Conservation (phyloP, 768 basidiomycete genomes). For the Pleurotus platypus region DNA sequence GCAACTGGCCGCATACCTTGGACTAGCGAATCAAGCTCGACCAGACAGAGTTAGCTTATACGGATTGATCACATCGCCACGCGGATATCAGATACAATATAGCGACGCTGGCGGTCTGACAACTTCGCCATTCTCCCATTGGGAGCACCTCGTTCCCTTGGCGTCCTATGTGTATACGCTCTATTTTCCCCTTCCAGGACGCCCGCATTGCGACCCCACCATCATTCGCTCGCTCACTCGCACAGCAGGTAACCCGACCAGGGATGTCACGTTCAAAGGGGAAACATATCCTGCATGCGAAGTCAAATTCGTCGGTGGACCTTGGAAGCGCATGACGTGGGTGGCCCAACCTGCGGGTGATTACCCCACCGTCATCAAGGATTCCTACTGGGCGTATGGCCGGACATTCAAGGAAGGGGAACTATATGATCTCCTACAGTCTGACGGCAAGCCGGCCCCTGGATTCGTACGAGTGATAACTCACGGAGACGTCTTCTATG, state of each 20-base stretch:
- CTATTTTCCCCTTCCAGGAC: slow-evolving; percentile 4
- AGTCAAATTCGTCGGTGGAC: slow-evolving; percentile 6
- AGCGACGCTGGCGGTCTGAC: slow-evolving; percentile 6
- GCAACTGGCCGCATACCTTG: slow-evolving; percentile 7
- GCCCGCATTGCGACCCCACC: not conserved
- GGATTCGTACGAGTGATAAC: not conserved
- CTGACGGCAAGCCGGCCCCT: not conserved
- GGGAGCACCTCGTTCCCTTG: slow-evolving; percentile 7
- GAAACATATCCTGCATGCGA: not conserved
- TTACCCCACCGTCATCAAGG: slow-evolving; percentile 4
- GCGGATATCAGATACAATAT: slow-evolving; percentile 1
- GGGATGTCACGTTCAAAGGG: slow-evolving; percentile 5
- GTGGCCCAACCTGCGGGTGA: not conserved
- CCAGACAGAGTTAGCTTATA: slow-evolving; percentile 4
- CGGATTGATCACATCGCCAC: not conserved
- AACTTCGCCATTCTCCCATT: not conserved
- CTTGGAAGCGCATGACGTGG: slow-evolving; percentile 8
- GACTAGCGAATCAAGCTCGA: slow-evolving; percentile 9
- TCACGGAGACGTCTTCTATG: not conserved
- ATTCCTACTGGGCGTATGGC: slow-evolving; percentile 1
- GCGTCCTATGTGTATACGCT: slow-evolving; percentile 6
- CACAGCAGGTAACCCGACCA: not conserved
- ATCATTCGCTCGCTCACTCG: not conserved
- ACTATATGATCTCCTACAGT: slow-evolving; percentile 4
- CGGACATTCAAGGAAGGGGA: slow-evolving; percentile 2